Evolutionary conservation across 2,329 filamentous ascomycete genomes (phyloP), one percentile per base, ranked within the genome.

Genomic region (Chalaropsis ovoidea): DNA sequence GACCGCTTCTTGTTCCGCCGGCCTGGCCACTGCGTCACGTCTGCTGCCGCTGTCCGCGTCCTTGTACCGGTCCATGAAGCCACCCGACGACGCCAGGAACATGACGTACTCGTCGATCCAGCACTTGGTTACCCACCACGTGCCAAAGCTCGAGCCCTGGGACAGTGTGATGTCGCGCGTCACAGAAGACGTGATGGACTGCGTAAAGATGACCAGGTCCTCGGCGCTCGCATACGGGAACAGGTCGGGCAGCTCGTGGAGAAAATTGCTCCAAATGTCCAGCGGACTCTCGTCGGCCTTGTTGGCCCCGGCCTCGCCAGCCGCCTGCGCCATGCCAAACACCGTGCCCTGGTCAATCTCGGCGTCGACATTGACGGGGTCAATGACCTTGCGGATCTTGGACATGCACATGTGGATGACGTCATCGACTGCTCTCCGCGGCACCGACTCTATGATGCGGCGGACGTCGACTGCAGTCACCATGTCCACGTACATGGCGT

Each of bases 401-500:
- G 77, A 77, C 13, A 90, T 75, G 1, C 88, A 75, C 2, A 87
- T 74, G 68, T 80, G 81, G 22, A 86, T 83, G 22, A 87, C 77
- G 68, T 87, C 84, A 70, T 87, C 85, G 84, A 87, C 86, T 11
- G 79, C 84, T 61, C 79, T 77, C 2, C 81, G 81, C 0, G 85
- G 85, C 5, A 87, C 78, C 67, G 80, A 82, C 70, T 87, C 84
- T 0, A 84, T 82, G 66, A 86, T 76, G 72, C 86, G 86, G 60
- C 84, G 80, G 10, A 82, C 77, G 31, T 82, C 79, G 39, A 87
- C 82, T 76, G 83, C 82, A 1, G 79, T 84, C 49, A 90, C 85
- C 86, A 92, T 96, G 72, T 99, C 94, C 62, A 87, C 80, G 79
- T 94, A 96, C 94, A 99, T 97, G 72, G 94, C 88, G 69, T 94